phyloP scores from a whole-genome alignment of 257 asterid genomes.

The Solanum dulcamara region DNA sequence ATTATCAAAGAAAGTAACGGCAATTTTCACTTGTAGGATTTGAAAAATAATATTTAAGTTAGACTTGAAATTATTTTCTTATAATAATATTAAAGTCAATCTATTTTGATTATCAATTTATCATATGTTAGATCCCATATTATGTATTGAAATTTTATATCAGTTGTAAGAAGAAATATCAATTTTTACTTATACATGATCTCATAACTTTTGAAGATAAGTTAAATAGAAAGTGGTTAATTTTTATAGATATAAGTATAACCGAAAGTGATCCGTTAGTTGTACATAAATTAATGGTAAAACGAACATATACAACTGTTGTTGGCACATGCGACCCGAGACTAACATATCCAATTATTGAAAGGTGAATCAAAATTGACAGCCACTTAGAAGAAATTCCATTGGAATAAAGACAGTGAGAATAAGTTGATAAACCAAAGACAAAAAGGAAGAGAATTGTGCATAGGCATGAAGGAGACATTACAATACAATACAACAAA shows the following conservation, averaged over 20 bases:
- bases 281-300: not conserved
- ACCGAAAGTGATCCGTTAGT: no score
- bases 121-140: accelerated
- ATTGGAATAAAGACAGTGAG: not conserved
- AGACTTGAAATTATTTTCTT: not conserved
- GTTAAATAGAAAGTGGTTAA: no score
- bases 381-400: not conserved
- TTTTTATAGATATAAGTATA: no score
- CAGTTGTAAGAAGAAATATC: no score
- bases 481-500: not conserved
- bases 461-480: not conserved
- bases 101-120: not conserved
- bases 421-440: not conserved
- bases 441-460: not conserved
- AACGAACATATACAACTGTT: not conserved
- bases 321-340: not conserved
- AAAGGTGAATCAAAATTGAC: not conserved
- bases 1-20: no score
- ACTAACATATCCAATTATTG: not conserved
- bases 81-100: not conserved
- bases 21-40: no score
- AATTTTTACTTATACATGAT: not conserved
- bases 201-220: not conserved
- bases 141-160: no score
- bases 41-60: no score